Evolutionary conservation across 495 filamentous ascomycete genomes (phyloP), one percentile per base, ranked within the genome.

Genomic region (Hypoxylon lenormandii): DNA sequence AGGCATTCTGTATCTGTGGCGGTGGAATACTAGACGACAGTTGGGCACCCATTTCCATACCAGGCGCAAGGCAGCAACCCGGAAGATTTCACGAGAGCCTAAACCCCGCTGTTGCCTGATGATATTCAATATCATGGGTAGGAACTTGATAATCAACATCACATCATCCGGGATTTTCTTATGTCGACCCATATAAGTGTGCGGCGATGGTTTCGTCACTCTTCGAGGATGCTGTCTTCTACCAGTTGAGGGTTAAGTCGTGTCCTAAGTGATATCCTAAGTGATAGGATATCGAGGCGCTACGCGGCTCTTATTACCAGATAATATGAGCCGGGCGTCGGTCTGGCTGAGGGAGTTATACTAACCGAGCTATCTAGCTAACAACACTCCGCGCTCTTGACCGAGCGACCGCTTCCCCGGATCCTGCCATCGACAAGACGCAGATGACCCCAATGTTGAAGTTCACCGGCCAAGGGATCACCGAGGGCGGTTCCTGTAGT

Each of bases 11-110:
- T 15, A 22, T 57, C 45, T 36, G 11, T 43, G 26, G 56, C 48
- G 50, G 22, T 19, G 22, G 23, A 21, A 55, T 21, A 50, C 51
- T 42, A 18, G 50, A 60, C 45, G 4, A 37, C 21, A 13, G 67
- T 66, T 52, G 26, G 61, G 56, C 55, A 57, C 22, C 45, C n/a
- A 56, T 28, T 36, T 19, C 28, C 38, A 54, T 49, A 13, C 21
- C 7, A 18, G 10, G 8, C 45, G 19, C 36, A 49, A 49, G 60
- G 50, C 43, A 65, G 56, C 48, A 65, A 48, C 23, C 42, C 36
- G n/a, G 18, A 46, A 36, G 30, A 16, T n/a, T 21, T 42, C 16
- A 19, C 22, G 19, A 19, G 26, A 48, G 37, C 50, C 40, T n/a
- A 36, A 58, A 42, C 30, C 19, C 33, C 13, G n/a, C 26, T 40